Evolutionary conservation across 2,329 filamentous ascomycete species (phyloP), one percentile per base, ranked within the genome.

Genomic region (Paraphoma sp.): DNA sequence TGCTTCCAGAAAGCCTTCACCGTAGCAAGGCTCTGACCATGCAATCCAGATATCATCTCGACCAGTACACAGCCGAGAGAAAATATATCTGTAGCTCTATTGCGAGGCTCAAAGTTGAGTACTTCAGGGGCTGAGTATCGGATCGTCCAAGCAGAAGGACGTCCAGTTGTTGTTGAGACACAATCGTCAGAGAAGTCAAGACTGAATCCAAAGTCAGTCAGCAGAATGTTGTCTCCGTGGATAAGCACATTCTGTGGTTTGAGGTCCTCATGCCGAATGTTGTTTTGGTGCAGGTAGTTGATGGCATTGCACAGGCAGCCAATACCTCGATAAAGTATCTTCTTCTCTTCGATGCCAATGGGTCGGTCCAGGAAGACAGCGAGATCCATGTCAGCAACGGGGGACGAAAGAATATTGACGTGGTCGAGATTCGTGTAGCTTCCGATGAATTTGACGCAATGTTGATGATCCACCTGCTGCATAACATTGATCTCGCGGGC

Each of bases 231-330:
- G 2, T 41, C 7, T n/a, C 57, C 59, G 43, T 63, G 63, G 40
- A 68, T 51, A 8, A 68, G 49, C 10, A 68, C 40, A 16, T 68
- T 68, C 33, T 63, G 54, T 3, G 63, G 63, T 38, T 66, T 66
- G 14, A 65, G 50, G 31, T 66, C 63, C 45, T 63, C 51, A 38
- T 66, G 65, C 51, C 47, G 42, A 23, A 60, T 60, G 12, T 53
- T 54, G 6, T 52, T 56, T n/a, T 49, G 17, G 38, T 64, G 57
- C 14, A 64, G 45, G 44, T 64, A 64, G 12, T 40, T 28, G 16
- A 64, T 18, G 10, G 53, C 59, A 38, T 36, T 48, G 14, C 55
- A 56, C 2, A 64, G 23, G 43, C 62, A 65, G 6, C 53, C 49
- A 18, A 65, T 42, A 1, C 56, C 48, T 5, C 45, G 30, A 11